Base-by-base conservation (phyloP, 768 basidiomycete species). In the Boletus coccyginus region DNA sequence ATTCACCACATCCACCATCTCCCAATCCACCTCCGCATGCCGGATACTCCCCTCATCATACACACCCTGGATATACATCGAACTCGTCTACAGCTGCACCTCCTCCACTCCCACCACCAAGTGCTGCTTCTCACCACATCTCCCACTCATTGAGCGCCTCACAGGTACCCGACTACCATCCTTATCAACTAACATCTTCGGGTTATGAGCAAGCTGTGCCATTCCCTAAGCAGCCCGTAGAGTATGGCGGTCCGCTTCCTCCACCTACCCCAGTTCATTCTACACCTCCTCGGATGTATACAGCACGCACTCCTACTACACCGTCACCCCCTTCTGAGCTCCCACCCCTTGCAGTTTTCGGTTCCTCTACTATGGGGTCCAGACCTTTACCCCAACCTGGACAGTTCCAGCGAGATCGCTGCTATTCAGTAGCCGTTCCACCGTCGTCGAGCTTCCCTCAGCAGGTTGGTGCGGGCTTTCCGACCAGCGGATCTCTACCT, bases 1-100 rank as follows among this genome's bases (percentile, higher is more conserved):
- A 81, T 61, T 73, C 78, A 17, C 75, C 60, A n/a, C 68, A 62
- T 31, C 58, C 64, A 27, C 60, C 64, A 12, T 62, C 70, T 42
- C 60, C 58, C 2, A 68, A 60, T 49, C 60, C 58, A 50, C 49
- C 24, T n/a, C 48, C 53, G 7, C 61, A 52, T 21, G 16, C 46
- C 33, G 62, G 58, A 44, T 66, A 69, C 56, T 57, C 63, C 6
- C 51, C 68, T 38, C 68, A 62, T 42, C 59, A 46, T 19, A 31
- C 53, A 8, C 54, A 62, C 24, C 36, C 61, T 39, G 60, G 54
- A 45, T 62, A 61, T 29, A 57, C 52, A n/a, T 36, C 61, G 21
- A 17, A 45, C 24, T 45, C 66, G 39, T 48, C 55, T 17, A 41
- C 36, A 2, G 7, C 46, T 21, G 29, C 60, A 5, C 57, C 60